Conservation (phyloP, 352 stramenopile genomes). For the Phytophthora litchii region DNA sequence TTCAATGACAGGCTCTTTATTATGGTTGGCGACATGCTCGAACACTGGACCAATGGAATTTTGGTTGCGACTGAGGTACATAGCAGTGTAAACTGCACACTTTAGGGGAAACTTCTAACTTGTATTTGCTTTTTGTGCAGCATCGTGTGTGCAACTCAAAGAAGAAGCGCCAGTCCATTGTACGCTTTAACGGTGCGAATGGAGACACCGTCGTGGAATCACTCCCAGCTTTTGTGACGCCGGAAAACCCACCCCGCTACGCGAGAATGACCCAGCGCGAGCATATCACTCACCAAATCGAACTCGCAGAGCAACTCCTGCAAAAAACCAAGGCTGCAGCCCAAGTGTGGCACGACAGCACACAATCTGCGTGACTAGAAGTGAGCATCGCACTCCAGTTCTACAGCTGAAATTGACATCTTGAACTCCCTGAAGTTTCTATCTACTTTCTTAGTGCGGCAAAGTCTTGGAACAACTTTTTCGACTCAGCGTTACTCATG, state of each 20-base stretch:
- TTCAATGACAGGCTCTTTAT: conserved; percentile 53
- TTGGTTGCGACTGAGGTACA: conserved; percentile 73
- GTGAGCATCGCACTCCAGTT: conserved; percentile 6
- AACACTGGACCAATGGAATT: conserved; percentile 83
- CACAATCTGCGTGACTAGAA: conserved; percentile 1
- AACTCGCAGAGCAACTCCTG: conserved; percentile 59
- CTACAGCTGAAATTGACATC: conserved; percentile 7
- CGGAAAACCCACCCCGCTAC: conserved; percentile 60
- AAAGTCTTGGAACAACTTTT: conserved; percentile 78
- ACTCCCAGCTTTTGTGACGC: conserved; percentile 62
- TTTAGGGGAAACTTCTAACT: conserved; percentile 2
- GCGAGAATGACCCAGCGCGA: conserved; percentile 68
- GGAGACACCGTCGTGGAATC: conserved; percentile 74
- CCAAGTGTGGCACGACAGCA: conserved; percentile 27
- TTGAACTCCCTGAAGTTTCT: conserved; percentile 1
- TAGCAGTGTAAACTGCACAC: neutral
- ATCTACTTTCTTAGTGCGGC: conserved; percentile 67
- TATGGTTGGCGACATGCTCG: conserved; percentile 82
- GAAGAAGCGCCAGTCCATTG: conserved; percentile 81
- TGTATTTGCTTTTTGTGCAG: conserved; percentile 31
- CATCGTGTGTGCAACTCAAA: conserved; percentile 80
- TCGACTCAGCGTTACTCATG: conserved; percentile 54
- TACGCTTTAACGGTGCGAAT: conserved; percentile 82
- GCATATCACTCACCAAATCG: conserved; percentile 58
- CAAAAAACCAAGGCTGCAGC: conserved; percentile 61